phyloP scores from a whole-genome alignment of 202 grass and related monocot genomes.

The Schoenoplectus triqueter region DNA sequence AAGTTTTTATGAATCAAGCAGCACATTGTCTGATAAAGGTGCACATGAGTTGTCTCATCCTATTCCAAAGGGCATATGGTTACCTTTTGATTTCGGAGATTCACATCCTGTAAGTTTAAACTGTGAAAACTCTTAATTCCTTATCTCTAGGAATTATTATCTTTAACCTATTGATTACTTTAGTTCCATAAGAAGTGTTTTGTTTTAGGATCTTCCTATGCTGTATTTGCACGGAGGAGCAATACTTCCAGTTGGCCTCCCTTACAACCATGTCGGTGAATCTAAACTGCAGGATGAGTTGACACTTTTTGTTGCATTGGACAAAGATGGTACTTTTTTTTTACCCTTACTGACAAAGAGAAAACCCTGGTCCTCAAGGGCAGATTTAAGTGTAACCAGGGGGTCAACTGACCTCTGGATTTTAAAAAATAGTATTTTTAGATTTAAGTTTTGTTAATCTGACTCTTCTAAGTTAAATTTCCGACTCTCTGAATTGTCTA shows the following conservation, averaged over 20 bases:
- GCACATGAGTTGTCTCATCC: conserved; percentile 70
- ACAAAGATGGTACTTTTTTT: conserved; percentile 73
- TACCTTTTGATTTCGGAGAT: conserved; percentile 87
- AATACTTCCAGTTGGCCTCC: conserved; percentile 82
- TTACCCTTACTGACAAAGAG: background rate
- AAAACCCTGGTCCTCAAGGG: background rate
- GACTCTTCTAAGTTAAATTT: too few relatives aligned
- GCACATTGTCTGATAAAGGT: conserved; percentile 69
- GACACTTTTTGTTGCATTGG: conserved; percentile 74
- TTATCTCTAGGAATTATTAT: background rate
- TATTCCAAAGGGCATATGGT: conserved; percentile 81
- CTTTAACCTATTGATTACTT: conserved; percentile 21
- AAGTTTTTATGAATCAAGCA: conserved; percentile 45
- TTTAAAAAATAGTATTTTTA: too few relatives aligned
- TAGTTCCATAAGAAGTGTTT: conserved; percentile 30
- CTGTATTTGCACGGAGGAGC: conserved; percentile 82
- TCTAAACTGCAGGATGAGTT: conserved; percentile 80
- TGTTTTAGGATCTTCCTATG: conserved; percentile 74
- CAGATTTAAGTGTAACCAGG: too few relatives aligned
- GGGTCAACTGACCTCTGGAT: too few relatives aligned
- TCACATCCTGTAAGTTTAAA: conserved; percentile 78
- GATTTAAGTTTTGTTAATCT: too few relatives aligned
- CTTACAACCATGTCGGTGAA: conserved; percentile 84
- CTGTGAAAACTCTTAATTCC: conserved; percentile 18
- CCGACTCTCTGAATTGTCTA: too few relatives aligned